Base-by-base conservation (phyloP, 192 early-diverging fungal species). In the Chytriomyces sp. region DNA sequence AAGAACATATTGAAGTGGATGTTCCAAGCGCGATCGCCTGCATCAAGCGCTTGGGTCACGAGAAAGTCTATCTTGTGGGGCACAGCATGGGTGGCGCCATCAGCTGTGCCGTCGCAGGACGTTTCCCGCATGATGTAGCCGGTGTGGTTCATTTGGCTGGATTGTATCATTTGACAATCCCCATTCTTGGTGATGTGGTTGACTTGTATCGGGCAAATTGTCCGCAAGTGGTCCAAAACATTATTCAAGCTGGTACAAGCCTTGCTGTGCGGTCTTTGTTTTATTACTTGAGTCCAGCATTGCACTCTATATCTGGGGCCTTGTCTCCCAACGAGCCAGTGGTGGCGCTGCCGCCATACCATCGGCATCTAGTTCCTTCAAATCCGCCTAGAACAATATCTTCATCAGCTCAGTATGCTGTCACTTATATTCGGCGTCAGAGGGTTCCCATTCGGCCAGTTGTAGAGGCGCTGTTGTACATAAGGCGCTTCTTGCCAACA, bases 21-120 rank as follows among this genome's bases (percentile, higher is more conserved):
- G 81, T 84, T 31, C 79, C 82, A 0, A 74, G 74, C 65, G 82
- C 82, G 8, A 77, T 84, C 53, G 31, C 62, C 12, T 30, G 66
- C 19, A 76, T 84, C 64, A 84, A 84, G 56, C 19, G 25, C 28
- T 38, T 79, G 14, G 77, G 77, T 17, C 77, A 79, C 55, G 54
- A 76, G 30, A 77, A 79, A 59, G 75, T 84, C 5, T 84, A 79
- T 53, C 65, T 84, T 14, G 77, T 84, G 32, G 82, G 82, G 0
- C 82, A 84, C 57, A 71, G 73, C 40, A 80, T 84, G 79, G 82
- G 82, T n/a, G 82, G 77, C 32, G 82, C 82, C 26, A 64, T 84
- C 19, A 81, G 77, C 3, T 84, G 79, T 52, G 82, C 82, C 5
- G 77, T 79, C 3, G 80, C 82, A 28, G 82, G 82, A 19, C 34